Percentiles rank a stretch among this genome's conserved stretches.
These are phyloP conservation scores for Sclerotinia subarctica DNA, from an alignment of 2,329 filamentous ascomycete species.

Conservation along the genomic window DNA sequence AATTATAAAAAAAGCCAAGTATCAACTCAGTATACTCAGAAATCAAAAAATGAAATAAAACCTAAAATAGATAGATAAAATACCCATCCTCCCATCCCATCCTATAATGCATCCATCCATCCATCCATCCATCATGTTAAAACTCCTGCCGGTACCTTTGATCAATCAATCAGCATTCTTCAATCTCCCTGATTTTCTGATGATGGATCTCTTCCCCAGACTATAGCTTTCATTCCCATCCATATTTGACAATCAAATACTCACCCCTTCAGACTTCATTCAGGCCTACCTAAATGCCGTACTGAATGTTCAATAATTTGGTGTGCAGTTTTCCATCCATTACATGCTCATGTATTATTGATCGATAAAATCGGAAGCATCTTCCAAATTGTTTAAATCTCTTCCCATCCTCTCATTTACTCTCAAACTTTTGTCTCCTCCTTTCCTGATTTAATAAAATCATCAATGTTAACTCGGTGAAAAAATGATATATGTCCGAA, in stretches of 20 bases:
- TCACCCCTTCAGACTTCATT: not conserved
- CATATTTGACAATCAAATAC: not conserved
- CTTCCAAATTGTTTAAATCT: not conserved
- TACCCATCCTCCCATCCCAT: no score
- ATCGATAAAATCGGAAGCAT: not conserved
- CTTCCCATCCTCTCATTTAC: not conserved
- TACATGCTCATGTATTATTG: not conserved
- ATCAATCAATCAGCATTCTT: not conserved
- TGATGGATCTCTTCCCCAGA: not conserved
- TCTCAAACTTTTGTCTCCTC: not conserved
- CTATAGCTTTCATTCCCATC: no score
- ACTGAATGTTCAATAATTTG: not conserved
- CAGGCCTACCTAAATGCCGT: not conserved
- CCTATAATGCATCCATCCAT: no score
- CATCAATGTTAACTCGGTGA: conserved; percentile 57
- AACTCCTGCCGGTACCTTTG: no score
- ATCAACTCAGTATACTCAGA: no score
- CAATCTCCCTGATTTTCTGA: no score
- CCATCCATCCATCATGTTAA: no score
- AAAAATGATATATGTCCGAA: conserved; percentile 61
- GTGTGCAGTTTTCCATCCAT: not conserved
- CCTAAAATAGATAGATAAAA: no score
- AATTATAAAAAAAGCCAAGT: no score
- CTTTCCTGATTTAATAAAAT: conserved; percentile 38
- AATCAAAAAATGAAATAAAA: no score